These are phyloP conservation scores for Diaporthe sp. DNA, from an alignment of 2,329 filamentous ascomycete genomes.

Conservation along the genomic window DNA sequence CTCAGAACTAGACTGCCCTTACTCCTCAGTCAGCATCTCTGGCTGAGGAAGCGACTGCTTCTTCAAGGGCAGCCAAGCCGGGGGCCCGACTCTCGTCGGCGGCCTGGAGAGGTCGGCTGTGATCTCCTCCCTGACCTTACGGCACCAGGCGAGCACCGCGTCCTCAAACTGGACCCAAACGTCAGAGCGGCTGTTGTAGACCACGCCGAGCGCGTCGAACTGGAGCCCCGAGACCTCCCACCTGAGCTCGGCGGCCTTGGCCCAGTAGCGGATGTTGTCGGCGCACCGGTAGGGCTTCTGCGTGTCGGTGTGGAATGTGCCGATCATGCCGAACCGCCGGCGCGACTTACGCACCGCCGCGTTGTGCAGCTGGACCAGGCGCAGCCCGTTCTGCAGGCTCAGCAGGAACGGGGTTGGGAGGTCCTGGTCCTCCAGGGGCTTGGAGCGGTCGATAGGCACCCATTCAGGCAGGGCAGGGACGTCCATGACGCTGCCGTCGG, in stretches of 20 bases:
- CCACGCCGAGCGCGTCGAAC: slow-evolving; percentile 88
- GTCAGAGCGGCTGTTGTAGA: slow-evolving; percentile 78
- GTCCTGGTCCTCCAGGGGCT: slow-evolving; percentile 48
- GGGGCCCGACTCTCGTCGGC: slow-evolving; percentile 41
- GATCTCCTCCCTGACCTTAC: slow-evolving; percentile 86
- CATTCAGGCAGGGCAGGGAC: slow-evolving; percentile 76
- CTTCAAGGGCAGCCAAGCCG: slow-evolving; percentile 33
- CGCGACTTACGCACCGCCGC: slow-evolving; percentile 86
- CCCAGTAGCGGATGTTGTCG: slow-evolving; percentile 96
- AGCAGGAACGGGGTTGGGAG: slow-evolving; percentile 81
- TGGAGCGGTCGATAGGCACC: slow-evolving; percentile 66
- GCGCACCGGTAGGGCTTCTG: slow-evolving; percentile 94
- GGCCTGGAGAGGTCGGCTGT: slow-evolving; percentile 67
- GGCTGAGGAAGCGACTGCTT: slow-evolving; percentile 37
- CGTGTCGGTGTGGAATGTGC: slow-evolving; percentile 90
- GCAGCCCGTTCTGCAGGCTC: slow-evolving; percentile 82
- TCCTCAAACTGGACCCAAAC: slow-evolving; percentile 88
- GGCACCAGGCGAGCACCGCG: slow-evolving; percentile 87
- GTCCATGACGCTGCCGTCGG: slow-evolving; percentile 59
- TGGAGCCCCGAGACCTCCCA: slow-evolving; percentile 86
- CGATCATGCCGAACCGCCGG: slow-evolving; percentile 90
- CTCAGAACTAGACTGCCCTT: not conserved
- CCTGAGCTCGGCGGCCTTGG: slow-evolving; percentile 93
- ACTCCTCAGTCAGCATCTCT: slow-evolving; percentile 36
- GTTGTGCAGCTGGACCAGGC: slow-evolving; percentile 91